These are phyloP conservation scores for Claviceps spartinae DNA, from an alignment of 2,329 filamentous ascomycete genomes.

Conservation along the genomic window DNA sequence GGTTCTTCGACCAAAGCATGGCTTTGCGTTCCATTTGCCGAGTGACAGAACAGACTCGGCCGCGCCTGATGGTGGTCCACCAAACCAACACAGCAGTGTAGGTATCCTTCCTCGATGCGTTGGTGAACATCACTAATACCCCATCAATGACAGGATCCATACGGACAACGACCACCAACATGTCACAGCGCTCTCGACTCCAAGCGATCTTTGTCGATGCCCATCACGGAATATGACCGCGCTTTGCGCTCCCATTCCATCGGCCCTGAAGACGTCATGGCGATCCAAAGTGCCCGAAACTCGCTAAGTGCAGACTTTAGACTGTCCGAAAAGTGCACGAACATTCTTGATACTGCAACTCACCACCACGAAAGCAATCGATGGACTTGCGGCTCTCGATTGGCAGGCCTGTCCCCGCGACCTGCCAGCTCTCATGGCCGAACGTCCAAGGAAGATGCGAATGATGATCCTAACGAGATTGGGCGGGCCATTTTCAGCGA, in stretches of 20 bases:
- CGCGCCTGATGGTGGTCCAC: not conserved
- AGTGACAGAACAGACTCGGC: not conserved
- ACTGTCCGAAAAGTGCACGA: conserved; percentile 14
- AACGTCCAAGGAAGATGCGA: conserved; percentile 22
- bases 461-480: conserved; percentile 39
- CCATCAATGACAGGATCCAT: conserved; percentile 10
- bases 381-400: conserved; percentile 24
- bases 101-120: conserved; percentile 14
- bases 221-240: conserved; percentile 46
- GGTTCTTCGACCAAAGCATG: conserved; percentile 12
- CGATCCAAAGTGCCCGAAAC: conserved; percentile 39
- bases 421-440: conserved; percentile 47
- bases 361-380: conserved; percentile 13
- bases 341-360: not conserved
- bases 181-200: conserved; percentile 19
- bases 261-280: conserved; percentile 39
- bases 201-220: conserved; percentile 45
- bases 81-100: conserved; percentile 34
- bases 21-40: not conserved
- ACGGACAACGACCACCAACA: conserved; percentile 27
- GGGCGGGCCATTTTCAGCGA: conserved; percentile 50
- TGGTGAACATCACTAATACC: not conserved
- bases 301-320: conserved; percentile 34
- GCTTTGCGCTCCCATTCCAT: conserved; percentile 49
- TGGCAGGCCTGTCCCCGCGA: conserved; percentile 44